These are phyloP conservation scores for Trichoderma polysporum DNA, from an alignment of 2,329 filamentous ascomycete species.

Conservation along the genomic window DNA sequence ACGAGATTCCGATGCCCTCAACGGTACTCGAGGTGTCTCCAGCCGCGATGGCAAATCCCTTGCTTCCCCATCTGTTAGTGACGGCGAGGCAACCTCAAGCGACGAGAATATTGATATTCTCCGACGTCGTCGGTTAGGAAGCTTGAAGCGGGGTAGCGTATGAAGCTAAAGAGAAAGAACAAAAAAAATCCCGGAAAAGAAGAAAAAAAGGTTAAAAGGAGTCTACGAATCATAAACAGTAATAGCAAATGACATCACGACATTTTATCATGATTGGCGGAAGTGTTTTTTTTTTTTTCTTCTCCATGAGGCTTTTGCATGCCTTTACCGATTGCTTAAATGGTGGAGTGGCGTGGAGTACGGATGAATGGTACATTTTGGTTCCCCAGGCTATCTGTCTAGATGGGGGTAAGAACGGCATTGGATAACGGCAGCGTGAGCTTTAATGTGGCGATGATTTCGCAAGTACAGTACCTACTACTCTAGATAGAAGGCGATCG, in stretches of 20 bases:
- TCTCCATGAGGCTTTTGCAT: background rate
- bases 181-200: background rate
- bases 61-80: constrained; percentile 35
- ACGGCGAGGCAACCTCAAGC: constrained; percentile 46
- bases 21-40: constrained; percentile 29
- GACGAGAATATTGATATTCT: constrained; percentile 44
- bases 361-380: background rate
- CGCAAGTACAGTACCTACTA: background rate
- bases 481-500: no score
- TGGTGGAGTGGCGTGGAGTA: background rate
- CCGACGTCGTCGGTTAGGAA: constrained; percentile 33
- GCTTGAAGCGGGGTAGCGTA: constrained; percentile 49
- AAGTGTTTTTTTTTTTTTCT: background rate
- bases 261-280: background rate
- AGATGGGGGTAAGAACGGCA: background rate
- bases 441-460: background rate
- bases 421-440: background rate
- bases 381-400: background rate
- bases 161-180: constrained; percentile 27
- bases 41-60: background rate
- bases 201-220: background rate
- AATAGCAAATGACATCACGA: constrained; percentile 14
- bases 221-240: background rate
- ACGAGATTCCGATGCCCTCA: constrained; percentile 51
- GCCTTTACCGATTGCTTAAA: background rate